Percentiles rank a stretch among this genome's conserved stretches.
Conservation (phyloP, 2,329 filamentous ascomycete genomes). For the Sphaceloma murrayae region DNA sequence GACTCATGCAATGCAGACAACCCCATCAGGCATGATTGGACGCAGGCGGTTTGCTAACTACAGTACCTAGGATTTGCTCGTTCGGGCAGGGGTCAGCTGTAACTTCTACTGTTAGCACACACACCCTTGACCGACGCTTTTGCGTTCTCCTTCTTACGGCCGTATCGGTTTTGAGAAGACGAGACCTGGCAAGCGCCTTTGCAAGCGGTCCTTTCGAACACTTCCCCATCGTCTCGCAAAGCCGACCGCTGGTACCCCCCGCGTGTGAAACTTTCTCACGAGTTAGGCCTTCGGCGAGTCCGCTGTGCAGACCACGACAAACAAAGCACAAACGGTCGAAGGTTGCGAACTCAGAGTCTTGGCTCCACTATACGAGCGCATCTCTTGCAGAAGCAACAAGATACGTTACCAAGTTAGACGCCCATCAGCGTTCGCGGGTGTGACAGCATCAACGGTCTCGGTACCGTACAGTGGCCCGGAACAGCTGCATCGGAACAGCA, state of each 20-base stretch:
- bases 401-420: constrained; percentile 4
- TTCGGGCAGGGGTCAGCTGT: too few species aligned
- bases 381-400: neutral
- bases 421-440: constrained; percentile 13
- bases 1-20: constrained; percentile 2
- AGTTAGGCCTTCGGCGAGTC: constrained; percentile 7
- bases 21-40: constrained; percentile 9
- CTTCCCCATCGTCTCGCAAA: neutral
- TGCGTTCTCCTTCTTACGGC: constrained; percentile 1
- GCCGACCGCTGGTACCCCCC: neutral
- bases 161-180: neutral
- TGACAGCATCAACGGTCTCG: constrained; percentile 9
- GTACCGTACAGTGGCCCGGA: too few species aligned
- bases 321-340: too few species aligned
- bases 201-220: constrained; percentile 9
- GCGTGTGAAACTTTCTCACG: too few species aligned
- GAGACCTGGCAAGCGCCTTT: neutral
- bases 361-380: too few species aligned
- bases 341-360: too few species aligned
- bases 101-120: neutral
- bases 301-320: constrained; percentile 8
- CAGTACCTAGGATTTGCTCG: too few species aligned
- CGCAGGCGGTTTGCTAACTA: neutral
- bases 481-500: too few species aligned
- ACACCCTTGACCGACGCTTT: neutral